Conservation (phyloP, 75 land plant species). For the Pinus tabuliformis region DNA sequence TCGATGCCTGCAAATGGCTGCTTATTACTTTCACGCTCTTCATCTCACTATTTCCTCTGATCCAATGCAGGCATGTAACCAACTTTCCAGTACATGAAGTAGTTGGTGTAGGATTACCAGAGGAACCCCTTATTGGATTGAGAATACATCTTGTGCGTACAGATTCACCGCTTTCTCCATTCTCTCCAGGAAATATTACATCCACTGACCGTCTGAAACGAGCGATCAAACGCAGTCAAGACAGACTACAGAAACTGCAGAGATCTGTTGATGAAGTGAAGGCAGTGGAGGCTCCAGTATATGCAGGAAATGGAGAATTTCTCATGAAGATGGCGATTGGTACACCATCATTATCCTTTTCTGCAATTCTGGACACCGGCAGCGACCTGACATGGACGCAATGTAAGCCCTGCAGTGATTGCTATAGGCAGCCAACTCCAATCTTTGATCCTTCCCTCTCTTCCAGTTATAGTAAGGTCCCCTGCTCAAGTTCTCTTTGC, state of each 20-base stretch:
- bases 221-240: neutral
- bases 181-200: neutral
- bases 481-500: conserved; percentile 12
- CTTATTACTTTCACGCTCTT: too few species aligned
- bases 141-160: neutral
- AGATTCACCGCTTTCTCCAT: neutral
- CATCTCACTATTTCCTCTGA: too few species aligned
- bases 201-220: neutral
- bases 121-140: neutral
- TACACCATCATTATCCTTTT: conserved; percentile 4
- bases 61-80: too few species aligned
- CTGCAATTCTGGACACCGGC: conserved; percentile 24
- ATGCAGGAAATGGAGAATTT: conserved; percentile 16
- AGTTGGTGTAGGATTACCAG: too few species aligned
- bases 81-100: too few species aligned
- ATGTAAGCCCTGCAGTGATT: conserved; percentile 23
- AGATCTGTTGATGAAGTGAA: neutral
- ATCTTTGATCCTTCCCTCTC: conserved; percentile 22
- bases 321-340: conserved; percentile 19
- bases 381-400: conserved; percentile 37
- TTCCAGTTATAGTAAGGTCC: conserved; percentile 12
- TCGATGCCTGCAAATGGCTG: too few species aligned
- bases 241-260: neutral
- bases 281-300: neutral
- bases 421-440: conserved; percentile 23